These are phyloP conservation scores for Exserohilum turcica DNA, from an alignment of 2,329 filamentous ascomycete species.

Conservation along the genomic window DNA sequence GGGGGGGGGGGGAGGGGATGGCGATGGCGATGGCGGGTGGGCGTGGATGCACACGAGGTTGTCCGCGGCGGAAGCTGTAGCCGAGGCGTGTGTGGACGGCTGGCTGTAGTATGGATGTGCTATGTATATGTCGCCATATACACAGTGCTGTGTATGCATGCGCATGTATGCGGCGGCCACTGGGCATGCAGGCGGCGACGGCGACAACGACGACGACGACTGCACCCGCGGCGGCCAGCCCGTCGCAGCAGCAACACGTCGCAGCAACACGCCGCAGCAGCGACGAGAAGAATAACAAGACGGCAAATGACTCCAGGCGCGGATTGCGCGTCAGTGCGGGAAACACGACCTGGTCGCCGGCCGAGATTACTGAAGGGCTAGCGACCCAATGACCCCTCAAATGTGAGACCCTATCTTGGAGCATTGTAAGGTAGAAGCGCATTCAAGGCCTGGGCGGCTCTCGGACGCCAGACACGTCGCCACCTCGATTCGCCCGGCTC, in stretches of 20 bases:
- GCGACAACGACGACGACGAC: too few relatives aligned
- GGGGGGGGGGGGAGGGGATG: neutral
- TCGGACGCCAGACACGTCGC: slow-evolving; percentile 26
- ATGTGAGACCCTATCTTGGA: slow-evolving; percentile 19
- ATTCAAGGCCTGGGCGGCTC: slow-evolving; percentile 19
- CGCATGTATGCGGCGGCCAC: too few relatives aligned
- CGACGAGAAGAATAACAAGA: slow-evolving; percentile 16
- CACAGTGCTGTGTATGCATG: too few relatives aligned
- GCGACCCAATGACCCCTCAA: slow-evolving; percentile 26
- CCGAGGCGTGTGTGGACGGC: slow-evolving; percentile 23
- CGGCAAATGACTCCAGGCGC: slow-evolving; percentile 24
- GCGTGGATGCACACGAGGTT: slow-evolving; percentile 12
- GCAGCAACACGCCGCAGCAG: too few relatives aligned
- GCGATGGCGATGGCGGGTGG: neutral
- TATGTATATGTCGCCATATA: too few relatives aligned
- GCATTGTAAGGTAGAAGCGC: slow-evolving; percentile 15
- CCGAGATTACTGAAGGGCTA: slow-evolving; percentile 23
- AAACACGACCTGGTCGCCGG: slow-evolving; percentile 14
- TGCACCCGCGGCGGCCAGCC: slow-evolving; percentile 5
- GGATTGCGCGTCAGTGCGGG: slow-evolving; percentile 23
- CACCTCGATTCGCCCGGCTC: slow-evolving; percentile 20
- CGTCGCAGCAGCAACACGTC: too few relatives aligned
- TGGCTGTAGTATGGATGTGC: too few relatives aligned
- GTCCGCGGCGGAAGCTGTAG: slow-evolving; percentile 24
- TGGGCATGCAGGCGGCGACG: too few relatives aligned